Evolutionary conservation across 257 asterid species (phyloP), one percentile per base, ranked within the genome.

Genomic region (Oldenlandia corymbosa): DNA sequence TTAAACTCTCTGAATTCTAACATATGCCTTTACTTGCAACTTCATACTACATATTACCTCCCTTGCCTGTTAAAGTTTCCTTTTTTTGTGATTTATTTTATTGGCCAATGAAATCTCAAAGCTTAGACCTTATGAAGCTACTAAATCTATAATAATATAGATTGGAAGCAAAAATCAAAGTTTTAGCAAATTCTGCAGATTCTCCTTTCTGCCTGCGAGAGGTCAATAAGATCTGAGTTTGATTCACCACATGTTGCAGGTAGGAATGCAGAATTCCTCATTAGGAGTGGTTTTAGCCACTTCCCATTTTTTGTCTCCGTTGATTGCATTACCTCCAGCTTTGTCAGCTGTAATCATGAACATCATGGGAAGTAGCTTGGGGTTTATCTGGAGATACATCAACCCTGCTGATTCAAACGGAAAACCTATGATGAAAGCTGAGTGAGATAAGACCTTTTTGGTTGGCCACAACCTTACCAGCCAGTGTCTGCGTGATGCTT

Each of bases 201-300:
- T 55, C 5, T 32, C 39, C 20, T 14, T 17, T 17, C 24, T 53
- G 28, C 42, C 37, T 23, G 42, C 10, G 8, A 27, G 14, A 27
- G 0, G 51, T 1, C 12, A 14, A 17, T 48, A 21, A 37, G 26
- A 8, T 5, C 60, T 23, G 27, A 39, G 20, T 20, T 59, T 47
- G 10, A 10, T 58, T 65, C 28, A 10, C 56, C 34, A 10, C 51
- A 46, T 5, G 6, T 69, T 65, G 73, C 76, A 91, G 98, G 96
- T 91, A 30, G 98, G 96, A 66, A 91, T 91, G 98, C 98, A 91
- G 63, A 91, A 91, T 69, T 91, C 98, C 5, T 91, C 96, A 16
- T 48, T 91, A 68, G 98, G 96, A 62, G 98, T 91, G 73, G 96
- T 91, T 72, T 74, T 91, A 62, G 98, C 98, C 1, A 70, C 95